Evolutionary conservation across 2,329 filamentous ascomycete species (phyloP).

Genomic region (Pseudogymnoascus sp.): DNA sequence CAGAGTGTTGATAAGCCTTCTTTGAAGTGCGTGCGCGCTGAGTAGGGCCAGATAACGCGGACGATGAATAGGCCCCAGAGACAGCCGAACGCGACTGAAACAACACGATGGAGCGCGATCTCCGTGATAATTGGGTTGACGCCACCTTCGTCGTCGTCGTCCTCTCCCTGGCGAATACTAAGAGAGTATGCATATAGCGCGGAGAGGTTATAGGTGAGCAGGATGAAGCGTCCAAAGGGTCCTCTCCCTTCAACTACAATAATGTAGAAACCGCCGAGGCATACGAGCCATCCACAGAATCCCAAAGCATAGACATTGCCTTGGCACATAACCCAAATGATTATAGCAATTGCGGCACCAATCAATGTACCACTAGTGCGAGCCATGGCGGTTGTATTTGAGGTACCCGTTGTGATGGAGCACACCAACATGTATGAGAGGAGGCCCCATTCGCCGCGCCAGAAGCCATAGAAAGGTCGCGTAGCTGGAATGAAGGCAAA

Average conservation of each 20-base stretch:
- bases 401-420: slow-evolving; percentile 92
- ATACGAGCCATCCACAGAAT: slow-evolving; percentile 72
- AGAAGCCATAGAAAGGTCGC: slow-evolving; percentile 71
- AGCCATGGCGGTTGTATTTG: slow-evolving; percentile 83
- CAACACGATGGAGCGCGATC: slow-evolving; percentile 79
- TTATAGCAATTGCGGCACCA: slow-evolving; percentile 65
- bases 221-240: slow-evolving; percentile 84
- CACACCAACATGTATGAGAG: slow-evolving; percentile 97
- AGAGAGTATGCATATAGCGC: slow-evolving; percentile 91
- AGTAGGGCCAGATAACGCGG: slow-evolving; percentile 86
- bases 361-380: slow-evolving; percentile 80
- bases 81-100: slow-evolving; percentile 76
- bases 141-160: slow-evolving; percentile 83
- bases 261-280: slow-evolving; percentile 79
- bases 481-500: slow-evolving; percentile 77
- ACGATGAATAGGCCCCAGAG: slow-evolving; percentile 90
- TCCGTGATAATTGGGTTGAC: slow-evolving; percentile 75
- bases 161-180: slow-evolving; percentile 67
- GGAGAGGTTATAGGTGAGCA: slow-evolving; percentile 93
- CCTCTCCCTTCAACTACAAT: slow-evolving; percentile 78
- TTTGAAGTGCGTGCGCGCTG: slow-evolving; percentile 77
- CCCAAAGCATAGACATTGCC: slow-evolving; percentile 70
- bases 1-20: slow-evolving; percentile 86
- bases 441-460: slow-evolving; percentile 94
- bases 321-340: slow-evolving; percentile 68